phyloP scores from a whole-genome alignment of 2,329 filamentous ascomycete genomes.

The Xylaria sp. region DNA sequence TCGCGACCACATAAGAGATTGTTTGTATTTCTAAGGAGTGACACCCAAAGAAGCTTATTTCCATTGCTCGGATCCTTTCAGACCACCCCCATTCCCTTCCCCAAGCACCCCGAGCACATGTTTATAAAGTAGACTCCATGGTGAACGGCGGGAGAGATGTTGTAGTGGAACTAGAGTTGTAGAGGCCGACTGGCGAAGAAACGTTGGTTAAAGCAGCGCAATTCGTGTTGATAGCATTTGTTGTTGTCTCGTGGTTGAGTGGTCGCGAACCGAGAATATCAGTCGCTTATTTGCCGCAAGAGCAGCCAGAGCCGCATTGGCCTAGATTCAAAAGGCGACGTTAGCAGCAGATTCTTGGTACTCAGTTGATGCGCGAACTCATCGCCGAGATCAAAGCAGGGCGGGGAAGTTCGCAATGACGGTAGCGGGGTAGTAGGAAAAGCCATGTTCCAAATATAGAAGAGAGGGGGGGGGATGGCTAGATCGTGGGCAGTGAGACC shows the following conservation, averaged over 20 bases:
- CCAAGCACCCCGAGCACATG: constrained; percentile 5
- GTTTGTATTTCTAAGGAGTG: constrained; percentile 36
- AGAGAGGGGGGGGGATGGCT: neutral
- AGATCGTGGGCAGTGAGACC: constrained; percentile 17
- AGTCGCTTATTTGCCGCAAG: constrained; percentile 43
- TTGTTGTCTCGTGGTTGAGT: neutral
- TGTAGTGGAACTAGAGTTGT: constrained; percentile 4
- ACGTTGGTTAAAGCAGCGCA: constrained; percentile 19
- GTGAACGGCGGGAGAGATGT: constrained; percentile 7
- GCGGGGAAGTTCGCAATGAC: constrained; percentile 31
- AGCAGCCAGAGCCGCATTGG: constrained; percentile 43
- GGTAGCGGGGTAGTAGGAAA: constrained; percentile 24
- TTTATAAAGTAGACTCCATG: constrained; percentile 7
- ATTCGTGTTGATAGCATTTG: neutral
- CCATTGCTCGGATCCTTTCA: constrained; percentile 13
- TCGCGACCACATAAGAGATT: constrained; percentile 27
- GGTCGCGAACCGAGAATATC: constrained; percentile 13
- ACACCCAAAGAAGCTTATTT: constrained; percentile 21
- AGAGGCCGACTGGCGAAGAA: constrained; percentile 14
- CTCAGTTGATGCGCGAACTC: neutral
- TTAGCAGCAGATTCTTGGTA: constrained; percentile 16
- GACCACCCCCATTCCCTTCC: constrained; percentile 8
- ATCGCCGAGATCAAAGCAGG: neutral
- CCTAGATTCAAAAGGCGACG: constrained; percentile 25
- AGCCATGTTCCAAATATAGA: constrained; percentile 4